Evolutionary conservation across 2,329 filamentous ascomycete species (phyloP).

Genomic region (Fusarium udum): DNA sequence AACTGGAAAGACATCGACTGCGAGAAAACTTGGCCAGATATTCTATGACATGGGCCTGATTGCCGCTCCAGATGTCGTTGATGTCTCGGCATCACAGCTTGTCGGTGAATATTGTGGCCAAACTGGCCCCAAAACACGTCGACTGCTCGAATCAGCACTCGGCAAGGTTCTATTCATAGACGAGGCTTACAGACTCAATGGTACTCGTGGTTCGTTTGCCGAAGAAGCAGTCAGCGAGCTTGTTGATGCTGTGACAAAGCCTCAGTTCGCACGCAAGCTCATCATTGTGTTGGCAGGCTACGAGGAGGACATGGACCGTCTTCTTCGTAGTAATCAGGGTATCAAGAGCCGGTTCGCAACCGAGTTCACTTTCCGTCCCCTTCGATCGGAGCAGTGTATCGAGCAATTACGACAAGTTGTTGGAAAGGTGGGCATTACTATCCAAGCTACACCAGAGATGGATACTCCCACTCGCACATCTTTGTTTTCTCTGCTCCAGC

Average conservation of each 20-base stretch:
- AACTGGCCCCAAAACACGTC: conserved; percentile 71
- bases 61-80: conserved; percentile 66
- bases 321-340: conserved; percentile 70
- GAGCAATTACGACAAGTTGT: conserved; percentile 55
- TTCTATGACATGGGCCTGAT: conserved; percentile 80
- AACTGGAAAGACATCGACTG: conserved; percentile 77
- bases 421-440: conserved; percentile 43
- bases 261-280: conserved; percentile 65
- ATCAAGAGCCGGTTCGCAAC: conserved; percentile 72
- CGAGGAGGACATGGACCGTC: conserved; percentile 69
- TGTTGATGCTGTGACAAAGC: conserved; percentile 62
- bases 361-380: conserved; percentile 62
- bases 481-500: conserved; percentile 50
- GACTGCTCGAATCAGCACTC: conserved; percentile 67
- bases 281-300: conserved; percentile 76
- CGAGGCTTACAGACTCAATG: conserved; percentile 71
- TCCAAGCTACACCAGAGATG: conserved; percentile 39
- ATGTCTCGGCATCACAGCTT: conserved; percentile 74
- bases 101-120: conserved; percentile 75
- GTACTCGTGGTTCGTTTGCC: conserved; percentile 63
- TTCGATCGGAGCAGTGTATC: conserved; percentile 57
- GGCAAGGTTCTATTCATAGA: conserved; percentile 77
- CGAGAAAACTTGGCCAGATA: conserved; percentile 74
- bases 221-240: conserved; percentile 64
- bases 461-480: conserved; percentile 41